Conservation (phyloP, 2,329 filamentous ascomycete species). For the Lachnellula occidentalis region DNA sequence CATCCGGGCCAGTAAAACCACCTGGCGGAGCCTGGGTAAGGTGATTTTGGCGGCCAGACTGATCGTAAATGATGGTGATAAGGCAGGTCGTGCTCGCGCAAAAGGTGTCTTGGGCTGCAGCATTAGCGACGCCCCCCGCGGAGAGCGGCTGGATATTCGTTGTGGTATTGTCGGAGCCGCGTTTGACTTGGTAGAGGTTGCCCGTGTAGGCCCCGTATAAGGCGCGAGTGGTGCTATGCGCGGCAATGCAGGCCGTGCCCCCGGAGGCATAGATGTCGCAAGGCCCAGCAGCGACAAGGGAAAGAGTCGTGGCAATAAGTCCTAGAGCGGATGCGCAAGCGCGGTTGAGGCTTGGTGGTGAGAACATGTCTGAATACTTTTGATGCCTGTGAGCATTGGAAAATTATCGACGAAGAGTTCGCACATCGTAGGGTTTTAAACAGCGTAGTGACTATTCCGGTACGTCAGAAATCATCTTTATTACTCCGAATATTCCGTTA, state of each 20-base stretch:
- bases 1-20: slow-evolving; percentile 49
- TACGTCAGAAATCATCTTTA: slow-evolving; percentile 6
- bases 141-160: slow-evolving; percentile 40
- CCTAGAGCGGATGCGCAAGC: slow-evolving; percentile 23
- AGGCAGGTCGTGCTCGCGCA: slow-evolving; percentile 56
- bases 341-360: slow-evolving; percentile 26
- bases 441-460: not conserved
- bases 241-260: slow-evolving; percentile 57
- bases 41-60: slow-evolving; percentile 56
- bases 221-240: slow-evolving; percentile 60
- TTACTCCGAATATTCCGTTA: slow-evolving; percentile 10
- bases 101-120: slow-evolving; percentile 55
- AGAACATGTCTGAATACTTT: slow-evolving; percentile 30
- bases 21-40: slow-evolving; percentile 57
- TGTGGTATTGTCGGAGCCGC: slow-evolving; percentile 42
- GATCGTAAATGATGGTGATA: slow-evolving; percentile 61
- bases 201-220: slow-evolving; percentile 50
- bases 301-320: slow-evolving; percentile 31
- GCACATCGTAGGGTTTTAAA: not conserved
- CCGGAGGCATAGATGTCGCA: slow-evolving; percentile 57
- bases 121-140: slow-evolving; percentile 57
- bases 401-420: not conserved
- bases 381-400: not conserved
- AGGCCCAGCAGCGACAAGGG: slow-evolving; percentile 47
- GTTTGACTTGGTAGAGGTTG: slow-evolving; percentile 54